A percentile compares a stretch with the other conserved stretches of the same genome.
These are phyloP conservation scores for Diplogelasinospora grovesii DNA, from an alignment of 495 filamentous ascomycete species.

Conservation along the genomic window DNA sequence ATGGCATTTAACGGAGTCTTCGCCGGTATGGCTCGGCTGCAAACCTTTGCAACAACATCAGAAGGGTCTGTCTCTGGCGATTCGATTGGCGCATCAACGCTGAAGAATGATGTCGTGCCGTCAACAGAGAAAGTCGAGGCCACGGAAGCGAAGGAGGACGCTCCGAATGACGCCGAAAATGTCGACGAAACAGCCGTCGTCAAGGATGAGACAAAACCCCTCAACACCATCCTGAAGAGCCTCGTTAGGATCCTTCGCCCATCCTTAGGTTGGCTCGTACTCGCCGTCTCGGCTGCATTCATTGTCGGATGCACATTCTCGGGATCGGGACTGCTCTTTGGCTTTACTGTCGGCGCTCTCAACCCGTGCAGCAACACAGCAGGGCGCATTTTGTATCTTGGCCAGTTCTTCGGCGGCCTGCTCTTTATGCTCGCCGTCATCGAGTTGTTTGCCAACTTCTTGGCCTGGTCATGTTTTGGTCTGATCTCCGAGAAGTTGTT, in stretches of 20 bases:
- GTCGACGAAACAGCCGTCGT: neutral
- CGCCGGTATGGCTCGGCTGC: constrained; percentile 42
- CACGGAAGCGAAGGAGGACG: neutral
- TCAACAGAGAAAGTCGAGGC: constrained; percentile 33
- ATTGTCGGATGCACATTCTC: constrained; percentile 14
- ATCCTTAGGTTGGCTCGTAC: constrained; percentile 4
- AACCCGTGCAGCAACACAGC: constrained; percentile 21
- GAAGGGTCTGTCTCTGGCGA: constrained; percentile 7
- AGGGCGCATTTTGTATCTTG: constrained; percentile 47
- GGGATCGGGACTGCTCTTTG: constrained; percentile 22
- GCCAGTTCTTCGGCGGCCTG: constrained; percentile 81
- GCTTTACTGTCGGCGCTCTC: constrained; percentile 23
- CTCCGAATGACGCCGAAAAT: neutral
- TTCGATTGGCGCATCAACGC: constrained; percentile 1
- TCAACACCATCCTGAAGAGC: constrained; percentile 3
- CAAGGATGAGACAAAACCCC: constrained; percentile 15
- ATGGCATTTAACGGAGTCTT: constrained; percentile 45
- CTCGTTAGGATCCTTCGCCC: constrained; percentile 3
- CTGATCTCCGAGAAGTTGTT: constrained; percentile 68
- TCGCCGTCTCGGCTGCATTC: constrained; percentile 8
- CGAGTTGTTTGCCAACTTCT: constrained; percentile 59
- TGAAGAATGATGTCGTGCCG: constrained; percentile 21
- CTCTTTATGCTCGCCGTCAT: constrained; percentile 79
- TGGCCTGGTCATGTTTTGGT: constrained; percentile 63
- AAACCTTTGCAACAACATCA: constrained; percentile 33